These are phyloP conservation scores for Talaromyces adpressus DNA, from an alignment of 495 filamentous ascomycete species.

Conservation along the genomic window DNA sequence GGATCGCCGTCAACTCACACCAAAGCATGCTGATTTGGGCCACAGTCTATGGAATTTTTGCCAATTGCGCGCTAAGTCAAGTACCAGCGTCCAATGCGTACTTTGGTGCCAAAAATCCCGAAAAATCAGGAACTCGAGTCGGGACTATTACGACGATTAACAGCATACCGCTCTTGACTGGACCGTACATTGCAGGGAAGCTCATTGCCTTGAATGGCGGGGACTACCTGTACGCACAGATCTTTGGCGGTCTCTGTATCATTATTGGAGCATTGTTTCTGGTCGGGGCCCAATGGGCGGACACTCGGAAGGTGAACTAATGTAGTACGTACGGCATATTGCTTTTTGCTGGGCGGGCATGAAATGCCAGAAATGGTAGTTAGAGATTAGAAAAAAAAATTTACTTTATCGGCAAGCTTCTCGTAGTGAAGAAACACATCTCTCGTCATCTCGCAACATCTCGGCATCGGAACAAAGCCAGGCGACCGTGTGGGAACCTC, in stretches of 20 bases:
- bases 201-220: constrained; percentile 36
- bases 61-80: background rate
- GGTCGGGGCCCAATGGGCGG: background rate
- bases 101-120: constrained; percentile 41
- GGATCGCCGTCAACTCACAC: background rate
- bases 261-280: background rate
- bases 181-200: constrained; percentile 57
- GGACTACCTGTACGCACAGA: constrained; percentile 21
- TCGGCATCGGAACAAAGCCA: background rate
- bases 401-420: background rate
- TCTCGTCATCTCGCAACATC: background rate
- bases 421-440: background rate
- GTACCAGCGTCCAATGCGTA: constrained; percentile 1
- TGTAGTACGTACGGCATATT: background rate
- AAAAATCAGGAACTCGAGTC: constrained; percentile 57
- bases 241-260: background rate
- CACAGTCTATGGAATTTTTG: background rate
- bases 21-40: constrained; percentile 1
- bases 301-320: background rate
- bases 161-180: constrained; percentile 58
- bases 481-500: background rate
- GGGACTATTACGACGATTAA: constrained; percentile 66
- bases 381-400: background rate
- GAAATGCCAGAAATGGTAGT: background rate
- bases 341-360: background rate